Evolutionary conservation across 2,329 filamentous ascomycete species (phyloP), one percentile per base, ranked within the genome.

Genomic region (Penicillium sp.): DNA sequence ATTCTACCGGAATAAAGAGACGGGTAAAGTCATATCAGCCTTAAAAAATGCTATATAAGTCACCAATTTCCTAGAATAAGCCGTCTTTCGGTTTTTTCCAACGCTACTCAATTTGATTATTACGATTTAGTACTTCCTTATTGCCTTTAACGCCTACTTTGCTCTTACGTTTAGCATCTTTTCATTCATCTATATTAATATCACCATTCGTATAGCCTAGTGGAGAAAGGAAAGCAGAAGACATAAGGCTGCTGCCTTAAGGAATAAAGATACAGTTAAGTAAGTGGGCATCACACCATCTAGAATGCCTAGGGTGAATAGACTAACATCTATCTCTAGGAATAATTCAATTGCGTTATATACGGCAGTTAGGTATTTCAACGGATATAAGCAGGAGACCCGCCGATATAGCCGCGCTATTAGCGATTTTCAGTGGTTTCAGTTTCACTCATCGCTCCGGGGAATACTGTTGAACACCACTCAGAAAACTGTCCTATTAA

Each of bases 261-360:
- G 94, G 59, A 91, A 97, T 75, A 92, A 97, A 75, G 93, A 97
- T 73, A 93, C 94, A 6, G 92, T 97, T 64, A 97, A 97, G 82
- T 84, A 71, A 75, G 81, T 77, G 20, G 9, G 6, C 29, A 12
- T 3, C 29, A 8, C 11, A 31, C 11, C 11, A 31, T 31, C 29
- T 7, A 9, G 29, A 31, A 7, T 14, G 6, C 6, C 20, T 8
- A 6, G 20, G 20, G 27, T 11, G 3, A 49, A n/a, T n/a, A 25
- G 43, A 23, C 33, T 57, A 37, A 62, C 54, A 35, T 35, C 11
- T 12, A n/a, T 23, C 12, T 33, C 3, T 59, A 84, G 81, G 76
- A 97, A 97, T 70, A 94, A 99, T 73, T 97, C 94, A 0, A 94
- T 99, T 79, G 91, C 93, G 59, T 96, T 92, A n/a, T 99, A 97